Base-by-base conservation (phyloP, 257 asterid species). In the Scutellaria galericulata region DNA sequence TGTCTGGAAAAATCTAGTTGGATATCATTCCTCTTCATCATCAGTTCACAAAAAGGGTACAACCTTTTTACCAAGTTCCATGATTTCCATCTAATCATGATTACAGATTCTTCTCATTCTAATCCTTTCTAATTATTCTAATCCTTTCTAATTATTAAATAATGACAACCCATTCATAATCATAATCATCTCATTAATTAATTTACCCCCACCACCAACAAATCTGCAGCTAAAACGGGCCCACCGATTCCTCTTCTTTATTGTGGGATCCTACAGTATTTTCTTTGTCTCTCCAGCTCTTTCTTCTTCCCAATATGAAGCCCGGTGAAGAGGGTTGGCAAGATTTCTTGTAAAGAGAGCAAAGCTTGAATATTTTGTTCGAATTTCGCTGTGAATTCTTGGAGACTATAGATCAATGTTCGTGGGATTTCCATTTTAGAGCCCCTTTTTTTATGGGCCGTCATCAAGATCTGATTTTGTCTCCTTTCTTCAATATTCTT, bases 141-240 rank as follows among this genome's bases (percentile, higher is more conserved):
- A 60, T 62, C 68, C 75, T 41, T 37, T 45, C 66, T 60, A 56
- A 68, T 79, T 71, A 73, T 67, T 55, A 55, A 65, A 69, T 65
- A 71, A 74, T 66, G 73, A 79, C 86, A 77, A 60, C 73, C 24
- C 57, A 79, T 75, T 74, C 74, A 58, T 67, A 82, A 77, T 1
- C 27, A 24, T 24, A 24, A 24, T 77, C 80, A 82, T 67, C 75
- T 56, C 80, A 81, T 79, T 77, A 81, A 80, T 79, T 68, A 63
- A 66, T 74, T 62, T 79, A 73, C 59, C 82, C 75, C 86, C 85
- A 80, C 73, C 76, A 55, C 73, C 86, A 80, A 81, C 96, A 85
- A 85, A 89, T 78, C 69, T 87, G 85, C 89, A 84, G 81, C 89
- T 74, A 72, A 63, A 66, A 57, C 71, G 90, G 84, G 40, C 93